phyloP scores from a whole-genome alignment of 148 eudicot species.

The Beta vulgaris region DNA sequence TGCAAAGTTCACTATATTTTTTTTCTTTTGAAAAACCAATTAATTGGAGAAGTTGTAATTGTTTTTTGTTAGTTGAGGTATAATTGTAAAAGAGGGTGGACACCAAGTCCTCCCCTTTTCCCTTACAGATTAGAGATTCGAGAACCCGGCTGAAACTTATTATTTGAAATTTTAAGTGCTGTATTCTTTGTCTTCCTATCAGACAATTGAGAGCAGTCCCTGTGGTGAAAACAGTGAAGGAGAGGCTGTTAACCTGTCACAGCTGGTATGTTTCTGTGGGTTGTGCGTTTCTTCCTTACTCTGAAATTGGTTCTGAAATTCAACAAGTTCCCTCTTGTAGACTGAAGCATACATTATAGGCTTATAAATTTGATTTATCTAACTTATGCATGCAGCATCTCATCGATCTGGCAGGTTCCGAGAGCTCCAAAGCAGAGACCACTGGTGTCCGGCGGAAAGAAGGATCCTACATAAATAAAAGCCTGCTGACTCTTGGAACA shows the following conservation, averaged over 20 bases:
- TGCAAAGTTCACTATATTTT: too few species aligned
- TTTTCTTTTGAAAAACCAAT: too few species aligned
- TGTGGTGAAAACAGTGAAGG: slow-evolving; percentile 81
- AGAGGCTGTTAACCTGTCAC: slow-evolving; percentile 89
- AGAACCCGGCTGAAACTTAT: too few species aligned
- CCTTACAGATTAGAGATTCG: too few species aligned
- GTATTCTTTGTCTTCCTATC: slow-evolving; percentile 21
- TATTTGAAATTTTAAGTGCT: too few species aligned
- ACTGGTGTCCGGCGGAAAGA: slow-evolving; percentile 89
- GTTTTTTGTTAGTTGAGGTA: too few species aligned
- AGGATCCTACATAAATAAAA: slow-evolving; percentile 95
- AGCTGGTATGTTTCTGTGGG: slow-evolving; percentile 52
- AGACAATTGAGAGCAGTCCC: slow-evolving; percentile 99
- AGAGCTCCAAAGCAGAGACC: slow-evolving; percentile 98
- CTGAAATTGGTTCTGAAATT: slow-evolving; percentile 1
- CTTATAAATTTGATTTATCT: slow-evolving; percentile 27
- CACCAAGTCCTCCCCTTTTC: too few species aligned
- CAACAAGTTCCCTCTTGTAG: not conserved
- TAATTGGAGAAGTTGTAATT: too few species aligned
- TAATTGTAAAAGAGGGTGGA: too few species aligned
- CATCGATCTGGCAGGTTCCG: slow-evolving; percentile 99
- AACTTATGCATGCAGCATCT: slow-evolving; percentile 85
- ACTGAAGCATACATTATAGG: slow-evolving; percentile 13
- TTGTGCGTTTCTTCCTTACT: slow-evolving; percentile 11
- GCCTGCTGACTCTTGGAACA: slow-evolving; percentile 95